Conservation (phyloP, 169 alveolate species). For the Eimeria maxima region DNA sequence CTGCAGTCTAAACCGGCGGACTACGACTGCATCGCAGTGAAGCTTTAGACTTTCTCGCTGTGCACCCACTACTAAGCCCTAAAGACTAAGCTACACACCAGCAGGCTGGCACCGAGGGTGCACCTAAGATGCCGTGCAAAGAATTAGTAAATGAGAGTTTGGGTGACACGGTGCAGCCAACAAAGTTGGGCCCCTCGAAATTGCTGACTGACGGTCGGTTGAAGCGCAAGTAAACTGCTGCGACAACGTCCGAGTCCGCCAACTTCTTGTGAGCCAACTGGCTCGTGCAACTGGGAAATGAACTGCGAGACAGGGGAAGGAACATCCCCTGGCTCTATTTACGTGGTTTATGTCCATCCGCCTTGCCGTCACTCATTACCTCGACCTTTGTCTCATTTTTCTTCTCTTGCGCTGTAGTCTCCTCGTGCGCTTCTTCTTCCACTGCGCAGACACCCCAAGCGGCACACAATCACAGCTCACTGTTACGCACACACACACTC, state of each 20-base stretch:
- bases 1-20: too few species aligned
- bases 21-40: too few species aligned
- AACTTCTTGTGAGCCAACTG: background rate
- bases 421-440: slow-evolving; percentile 96
- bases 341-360: background rate
- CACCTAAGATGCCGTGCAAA: background rate
- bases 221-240: slow-evolving; percentile 9
- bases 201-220: background rate
- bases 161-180: slow-evolving; percentile 12
- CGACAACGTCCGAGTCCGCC: background rate
- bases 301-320: background rate
- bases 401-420: slow-evolving; percentile 95
- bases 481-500: too few species aligned
- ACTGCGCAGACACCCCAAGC: slow-evolving; percentile 89
- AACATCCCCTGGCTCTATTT: background rate
- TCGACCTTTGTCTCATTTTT: slow-evolving; percentile 95
- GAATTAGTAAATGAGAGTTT: background rate
- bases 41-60: too few species aligned
- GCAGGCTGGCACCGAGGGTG: too few species aligned
- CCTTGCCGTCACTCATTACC: slow-evolving; percentile 82
- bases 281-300: background rate
- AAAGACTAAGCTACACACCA: too few species aligned
- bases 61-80: too few species aligned
- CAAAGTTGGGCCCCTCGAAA: background rate
- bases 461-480: too few species aligned